Percentiles rank a stretch among this genome's conserved stretches.
Conservation (phyloP, 129 eudicot species). For the carrot (Daucus carota) region DH1_v3.0 NC_030384.2:38326001-38326500, state of each 20-base stretch:
- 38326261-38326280: conserved; percentile 6
- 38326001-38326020: conserved; percentile 29
- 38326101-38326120: neutral
- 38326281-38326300: conserved; percentile 9
- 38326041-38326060: conserved; percentile 61
- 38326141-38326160: conserved; percentile 58
- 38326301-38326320: conserved; percentile 3
- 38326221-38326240: neutral
- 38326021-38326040: conserved; percentile 51
- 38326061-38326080: conserved; percentile 11
- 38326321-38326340: neutral
- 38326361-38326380: conserved; percentile 5
- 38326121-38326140: conserved; percentile 27
- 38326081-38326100: conserved; percentile 16
- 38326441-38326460: neutral
- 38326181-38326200: conserved; percentile 28
- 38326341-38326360: conserved; percentile 10
- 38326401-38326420: neutral
- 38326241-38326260: conserved; percentile 14
- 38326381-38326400: neutral
- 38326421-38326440: neutral
- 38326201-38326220: conserved; percentile 21
- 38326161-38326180: conserved; percentile 44
- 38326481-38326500: neutral
- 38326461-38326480: neutral